These are phyloP conservation scores for Sporothrix brunneoviolacea DNA, from an alignment of 2,329 filamentous ascomycete species.

Conservation along the genomic window DNA sequence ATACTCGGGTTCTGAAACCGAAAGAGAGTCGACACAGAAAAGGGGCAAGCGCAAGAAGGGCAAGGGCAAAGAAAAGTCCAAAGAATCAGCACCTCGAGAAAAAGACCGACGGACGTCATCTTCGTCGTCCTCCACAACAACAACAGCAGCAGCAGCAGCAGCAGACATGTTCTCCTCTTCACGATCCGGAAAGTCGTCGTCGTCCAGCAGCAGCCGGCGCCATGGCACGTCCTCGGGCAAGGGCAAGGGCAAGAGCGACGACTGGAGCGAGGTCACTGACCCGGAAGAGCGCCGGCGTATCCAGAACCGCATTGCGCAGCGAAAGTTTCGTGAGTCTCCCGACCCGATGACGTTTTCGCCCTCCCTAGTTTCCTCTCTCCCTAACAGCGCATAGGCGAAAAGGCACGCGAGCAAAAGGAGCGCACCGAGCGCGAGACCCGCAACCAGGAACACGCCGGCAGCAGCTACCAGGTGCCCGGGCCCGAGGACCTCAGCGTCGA, in stretches of 20 bases:
- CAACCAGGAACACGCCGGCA: slow-evolving; percentile 57
- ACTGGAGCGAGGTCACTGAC: slow-evolving; percentile 65
- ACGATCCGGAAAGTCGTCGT: slow-evolving; percentile 18
- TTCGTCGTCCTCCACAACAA: not conserved
- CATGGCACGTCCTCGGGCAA: slow-evolving; percentile 28
- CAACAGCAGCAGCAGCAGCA: not conserved
- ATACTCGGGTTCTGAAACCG: slow-evolving; percentile 27
- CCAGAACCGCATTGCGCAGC: slow-evolving; percentile 69
- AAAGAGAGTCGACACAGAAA: slow-evolving; percentile 12
- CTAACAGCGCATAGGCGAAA: slow-evolving; percentile 51
- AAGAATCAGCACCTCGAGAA: too few relatives aligned
- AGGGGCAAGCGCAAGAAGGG: slow-evolving; percentile 7
- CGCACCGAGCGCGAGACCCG: slow-evolving; percentile 55
- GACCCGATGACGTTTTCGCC: too few relatives aligned
- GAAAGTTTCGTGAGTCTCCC: slow-evolving; percentile 68
- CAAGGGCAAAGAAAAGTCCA: slow-evolving; percentile 3
- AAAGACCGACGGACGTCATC: not conserved
- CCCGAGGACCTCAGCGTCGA: slow-evolving; percentile 48
- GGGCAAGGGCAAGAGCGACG: slow-evolving; percentile 46
- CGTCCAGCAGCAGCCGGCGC: slow-evolving; percentile 16
- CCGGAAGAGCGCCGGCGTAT: slow-evolving; percentile 66
- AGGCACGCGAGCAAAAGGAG: slow-evolving; percentile 61
- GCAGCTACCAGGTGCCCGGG: slow-evolving; percentile 56
- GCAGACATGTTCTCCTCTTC: slow-evolving; percentile 23
- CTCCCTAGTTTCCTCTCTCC: too few relatives aligned